These are phyloP conservation scores for Allantophomopsis lycopodina DNA, from an alignment of 2,329 filamentous ascomycete genomes.

Conservation along the genomic window DNA sequence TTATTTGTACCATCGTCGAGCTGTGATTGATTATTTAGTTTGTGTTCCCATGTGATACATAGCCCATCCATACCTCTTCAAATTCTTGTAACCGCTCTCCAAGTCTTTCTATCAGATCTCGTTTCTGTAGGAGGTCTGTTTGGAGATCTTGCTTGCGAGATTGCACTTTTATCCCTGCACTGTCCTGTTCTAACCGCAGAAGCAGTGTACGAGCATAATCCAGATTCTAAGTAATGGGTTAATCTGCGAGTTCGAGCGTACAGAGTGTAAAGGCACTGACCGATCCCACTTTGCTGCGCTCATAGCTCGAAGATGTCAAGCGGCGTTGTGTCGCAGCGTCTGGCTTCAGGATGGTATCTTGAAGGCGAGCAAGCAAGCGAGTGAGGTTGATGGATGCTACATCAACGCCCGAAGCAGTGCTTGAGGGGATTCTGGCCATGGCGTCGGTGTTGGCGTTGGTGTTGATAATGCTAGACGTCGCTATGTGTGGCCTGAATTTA, in stretches of 20 bases:
- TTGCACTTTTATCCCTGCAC: constrained; percentile 41
- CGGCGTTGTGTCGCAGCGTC: constrained; percentile 43
- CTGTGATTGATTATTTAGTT: constrained; percentile 14
- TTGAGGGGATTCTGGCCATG: constrained; percentile 10
- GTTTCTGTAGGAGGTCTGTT: constrained; percentile 47
- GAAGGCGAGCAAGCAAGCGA: constrained; percentile 50
- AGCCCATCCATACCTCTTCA: constrained; percentile 34
- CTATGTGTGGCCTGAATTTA: too few relatives aligned
- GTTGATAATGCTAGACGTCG: too few relatives aligned
- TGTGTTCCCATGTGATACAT: neutral
- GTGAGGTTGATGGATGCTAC: constrained; percentile 32
- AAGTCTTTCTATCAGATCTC: constrained; percentile 42
- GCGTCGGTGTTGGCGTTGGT: constrained; percentile 1
- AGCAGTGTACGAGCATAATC: constrained; percentile 57
- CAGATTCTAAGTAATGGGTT: constrained; percentile 39
- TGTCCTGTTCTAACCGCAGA: constrained; percentile 57
- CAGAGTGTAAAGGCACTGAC: constrained; percentile 22
- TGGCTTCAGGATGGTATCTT: constrained; percentile 48
- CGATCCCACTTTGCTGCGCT: constrained; percentile 43
- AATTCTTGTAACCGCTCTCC: constrained; percentile 54
- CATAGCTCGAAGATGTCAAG: constrained; percentile 48
- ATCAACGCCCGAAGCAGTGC: constrained; percentile 10
- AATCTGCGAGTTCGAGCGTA: neutral
- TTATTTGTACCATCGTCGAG: constrained; percentile 12
- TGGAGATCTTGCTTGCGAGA: constrained; percentile 46